phyloP scores from a whole-genome alignment of 371 early-diverging fungal species.

The Mucor velutinosus region DNA sequence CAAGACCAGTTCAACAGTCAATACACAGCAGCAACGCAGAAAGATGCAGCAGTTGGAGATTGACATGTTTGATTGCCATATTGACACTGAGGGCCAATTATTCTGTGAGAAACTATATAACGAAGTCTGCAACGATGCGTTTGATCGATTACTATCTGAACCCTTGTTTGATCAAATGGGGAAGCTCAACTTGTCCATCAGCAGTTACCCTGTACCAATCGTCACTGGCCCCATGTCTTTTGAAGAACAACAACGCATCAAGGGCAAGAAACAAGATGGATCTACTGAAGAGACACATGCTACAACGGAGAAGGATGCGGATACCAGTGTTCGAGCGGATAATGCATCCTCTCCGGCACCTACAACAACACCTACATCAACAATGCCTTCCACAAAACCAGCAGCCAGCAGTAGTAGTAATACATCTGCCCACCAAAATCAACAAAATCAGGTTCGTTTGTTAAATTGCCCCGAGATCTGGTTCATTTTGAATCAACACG shows the following conservation, averaged over 20 bases:
- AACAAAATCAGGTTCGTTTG: constrained; percentile 1
- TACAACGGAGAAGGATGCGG: background rate
- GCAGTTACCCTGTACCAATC: constrained; percentile 9
- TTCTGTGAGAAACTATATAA: constrained; percentile 31
- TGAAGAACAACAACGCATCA: background rate
- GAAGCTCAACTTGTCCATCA: constrained; percentile 24
- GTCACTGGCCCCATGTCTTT: constrained; percentile 11
- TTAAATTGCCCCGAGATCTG: constrained; percentile 52
- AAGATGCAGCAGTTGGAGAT: constrained; percentile 17
- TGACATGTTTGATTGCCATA: constrained; percentile 25
- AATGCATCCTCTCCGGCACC: background rate
- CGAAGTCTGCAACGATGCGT: constrained; percentile 31
- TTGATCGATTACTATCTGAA: constrained; percentile 38
- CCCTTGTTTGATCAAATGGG: constrained; percentile 48
- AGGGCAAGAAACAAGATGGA: background rate
- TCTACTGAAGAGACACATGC: background rate
- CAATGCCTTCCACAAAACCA: background rate
- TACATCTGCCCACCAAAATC: background rate
- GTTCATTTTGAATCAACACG: constrained; percentile 53
- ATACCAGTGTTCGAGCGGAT: background rate
- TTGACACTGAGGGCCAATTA: constrained; percentile 23
- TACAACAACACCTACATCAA: background rate
- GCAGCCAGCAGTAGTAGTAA: background rate
- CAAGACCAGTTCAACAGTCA: constrained; percentile 2
- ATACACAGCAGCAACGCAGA: constrained; percentile 8